phyloP scores from a whole-genome alignment of 495 filamentous ascomycete genomes.

The Penicillium fimorum region DNA sequence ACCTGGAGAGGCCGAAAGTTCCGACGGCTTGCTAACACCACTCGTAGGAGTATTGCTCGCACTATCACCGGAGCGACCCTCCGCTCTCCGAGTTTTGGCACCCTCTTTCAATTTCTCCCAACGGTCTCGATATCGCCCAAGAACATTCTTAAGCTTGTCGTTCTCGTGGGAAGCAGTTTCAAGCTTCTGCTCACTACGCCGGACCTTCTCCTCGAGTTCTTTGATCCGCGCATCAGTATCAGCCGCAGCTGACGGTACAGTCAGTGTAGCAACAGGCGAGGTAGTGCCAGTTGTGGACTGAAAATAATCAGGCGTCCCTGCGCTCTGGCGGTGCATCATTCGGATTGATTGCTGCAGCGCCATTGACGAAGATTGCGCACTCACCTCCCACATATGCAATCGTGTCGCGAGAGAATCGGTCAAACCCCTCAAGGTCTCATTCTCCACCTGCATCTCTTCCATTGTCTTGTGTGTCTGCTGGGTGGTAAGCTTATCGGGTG shows the following conservation, averaged over 20 bases:
- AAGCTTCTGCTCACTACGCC: conserved; percentile 52
- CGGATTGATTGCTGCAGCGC: conserved; percentile 78
- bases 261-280: conserved; percentile 25
- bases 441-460: conserved; percentile 83
- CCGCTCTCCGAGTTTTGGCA: conserved; percentile 58
- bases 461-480: conserved; percentile 54
- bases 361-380: conserved; percentile 75
- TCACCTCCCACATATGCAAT: conserved; percentile 81
- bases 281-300: conserved; percentile 28
- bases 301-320: conserved; percentile 34
- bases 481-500: conserved; percentile 29
- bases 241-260: conserved; percentile 22
- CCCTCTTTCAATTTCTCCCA: conserved; percentile 87
- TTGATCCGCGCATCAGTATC: conserved; percentile 45
- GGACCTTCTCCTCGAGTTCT: conserved; percentile 46
- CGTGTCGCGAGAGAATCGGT: conserved; percentile 76
- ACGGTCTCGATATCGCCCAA: conserved; percentile 68
- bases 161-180: conserved; percentile 62
- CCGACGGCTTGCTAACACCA: conserved; percentile 8
- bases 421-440: conserved; percentile 67
- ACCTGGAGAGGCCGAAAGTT: conserved; percentile 9
- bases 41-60: conserved; percentile 13
- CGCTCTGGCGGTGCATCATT: conserved; percentile 56
- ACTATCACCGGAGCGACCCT: conserved; percentile 21
- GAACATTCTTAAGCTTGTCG: conserved; percentile 62